Evolutionary conservation across 1,284 basidiomycete species (phyloP).

Genomic region (Fistulina hepatica): DNA sequence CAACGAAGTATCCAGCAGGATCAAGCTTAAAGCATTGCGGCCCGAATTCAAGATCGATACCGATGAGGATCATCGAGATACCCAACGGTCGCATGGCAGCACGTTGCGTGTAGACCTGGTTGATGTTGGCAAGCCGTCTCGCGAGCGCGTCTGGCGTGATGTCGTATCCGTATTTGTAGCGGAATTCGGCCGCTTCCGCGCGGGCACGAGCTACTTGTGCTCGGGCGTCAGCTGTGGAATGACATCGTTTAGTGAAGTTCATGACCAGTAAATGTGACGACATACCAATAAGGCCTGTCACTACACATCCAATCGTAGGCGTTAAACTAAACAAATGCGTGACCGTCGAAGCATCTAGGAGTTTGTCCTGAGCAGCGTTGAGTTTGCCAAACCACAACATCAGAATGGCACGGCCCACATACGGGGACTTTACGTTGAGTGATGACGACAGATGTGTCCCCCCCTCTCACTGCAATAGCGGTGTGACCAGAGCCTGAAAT

Average conservation of each 20-base stretch:
- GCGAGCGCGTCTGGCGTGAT: conserved; percentile 94
- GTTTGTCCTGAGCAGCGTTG: conserved; percentile 69
- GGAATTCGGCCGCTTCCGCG: conserved; percentile 86
- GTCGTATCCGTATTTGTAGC: conserved; percentile 97
- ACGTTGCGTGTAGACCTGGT: conserved; percentile 97
- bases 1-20: conserved; percentile 97
- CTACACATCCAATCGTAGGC: conserved; percentile 93
- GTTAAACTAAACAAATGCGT: conserved; percentile 97
- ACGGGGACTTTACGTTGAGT: conserved; percentile 99
- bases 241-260: conserved; percentile 9
- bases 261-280: not conserved
- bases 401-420: conserved; percentile 20
- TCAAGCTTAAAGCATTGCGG: conserved; percentile 98
- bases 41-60: conserved; percentile 80
- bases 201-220: conserved; percentile 86
- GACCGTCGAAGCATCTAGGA: conserved; percentile 89
- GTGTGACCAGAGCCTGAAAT: conserved; percentile 96
- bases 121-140: conserved; percentile 93
- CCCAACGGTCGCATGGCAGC: conserved; percentile 97
- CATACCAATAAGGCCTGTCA: conserved; percentile 89
- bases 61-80: conserved; percentile 95
- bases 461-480: conserved; percentile 84
- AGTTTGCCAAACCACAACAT: conserved; percentile 3
- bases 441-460: conserved; percentile 91
- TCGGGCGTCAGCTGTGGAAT: conserved; percentile 73